Evolutionary conservation across 148 eudicot genomes (phyloP).

Genomic region (Chenopodium album): DNA sequence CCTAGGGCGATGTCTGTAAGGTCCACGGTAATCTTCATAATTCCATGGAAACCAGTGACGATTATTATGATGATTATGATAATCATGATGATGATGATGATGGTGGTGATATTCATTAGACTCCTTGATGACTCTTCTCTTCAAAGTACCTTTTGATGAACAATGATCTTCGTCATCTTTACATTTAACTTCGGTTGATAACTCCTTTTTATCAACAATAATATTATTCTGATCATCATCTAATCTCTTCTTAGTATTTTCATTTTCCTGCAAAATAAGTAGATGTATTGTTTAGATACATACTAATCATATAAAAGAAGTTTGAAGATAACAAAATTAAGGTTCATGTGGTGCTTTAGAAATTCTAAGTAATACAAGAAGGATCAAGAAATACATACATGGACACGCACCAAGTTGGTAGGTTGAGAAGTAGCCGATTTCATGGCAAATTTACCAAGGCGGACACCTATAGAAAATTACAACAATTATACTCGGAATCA

Average conservation of each 20-base stretch:
- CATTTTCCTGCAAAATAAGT: background rate
- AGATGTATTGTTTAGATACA: too few species aligned
- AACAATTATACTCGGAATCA: background rate
- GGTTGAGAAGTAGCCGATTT: background rate
- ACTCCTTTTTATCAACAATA: background rate
- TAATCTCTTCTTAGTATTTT: background rate
- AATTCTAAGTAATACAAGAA: too few species aligned
- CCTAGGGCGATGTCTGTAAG: conserved; percentile 52
- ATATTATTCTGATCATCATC: background rate
- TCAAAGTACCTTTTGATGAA: conserved; percentile 40
- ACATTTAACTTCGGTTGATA: conserved; percentile 14
- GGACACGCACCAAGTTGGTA: background rate
- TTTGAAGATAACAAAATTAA: too few species aligned
- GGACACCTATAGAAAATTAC: conserved; percentile 9
- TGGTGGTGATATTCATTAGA: background rate
- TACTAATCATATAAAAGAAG: too few species aligned
- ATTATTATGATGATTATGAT: conserved; percentile 19
- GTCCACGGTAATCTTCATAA: conserved; percentile 74
- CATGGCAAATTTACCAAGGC: conserved; percentile 19
- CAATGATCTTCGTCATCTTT: conserved; percentile 26
- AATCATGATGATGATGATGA: conserved; percentile 2
- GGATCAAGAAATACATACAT: too few species aligned
- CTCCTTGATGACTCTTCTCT: conserved; percentile 35
- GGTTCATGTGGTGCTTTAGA: too few species aligned
- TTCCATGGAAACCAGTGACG: conserved; percentile 57